Base-by-base conservation (phyloP, 2,329 filamentous ascomycete species). In the Gyromitra esculenta region DNA sequence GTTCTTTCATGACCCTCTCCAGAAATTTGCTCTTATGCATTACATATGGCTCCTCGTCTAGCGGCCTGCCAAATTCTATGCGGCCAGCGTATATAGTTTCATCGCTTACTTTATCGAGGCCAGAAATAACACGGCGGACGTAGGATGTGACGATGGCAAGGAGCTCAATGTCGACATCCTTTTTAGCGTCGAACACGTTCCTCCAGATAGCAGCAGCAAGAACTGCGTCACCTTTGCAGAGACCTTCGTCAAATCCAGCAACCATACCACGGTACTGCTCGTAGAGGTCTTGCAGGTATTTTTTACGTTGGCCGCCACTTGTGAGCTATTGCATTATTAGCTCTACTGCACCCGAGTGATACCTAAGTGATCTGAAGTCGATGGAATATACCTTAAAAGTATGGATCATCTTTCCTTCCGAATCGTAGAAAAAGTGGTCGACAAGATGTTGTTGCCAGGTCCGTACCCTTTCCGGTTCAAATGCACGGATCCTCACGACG, bases 371-470 rank as follows among this genome's bases (percentile, higher is more conserved):
- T 87, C 80, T n/a, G 41, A n/a, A 15, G 11, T 18, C 9, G 6
- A 3, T 4, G 13, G 37, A 21, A 48, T 8, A 18, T 45, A 77
- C 83, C 82, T 91, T 91, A 86, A 97, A 95, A 82, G 91, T 89
- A 78, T 92, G 86, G 77, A 92, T 91, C 89, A 97, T 95, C 82
- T 90, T 89, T 83, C 92, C 90, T 85, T 97, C 93, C 81, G 92
- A 92, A 81, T 92, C 91, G 85, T 92, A 93, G 86, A 95, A 98
- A 87, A 96, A 97, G 84, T 98, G 94, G 85, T 99, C 94, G 60
- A 96, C 89, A 78, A 99, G 87, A 85, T 97, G 92, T 82, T 94
- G 92, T 83, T 96, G 93, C 90, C 94, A 81, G n/a, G 78, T 71
- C 69, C 78, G 77, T 6, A 78, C 79, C 15, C 74, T 75, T 5